Conservation (phyloP, 2,329 filamentous ascomycete genomes). For the Pseudopithomyces chartarum region DNA sequence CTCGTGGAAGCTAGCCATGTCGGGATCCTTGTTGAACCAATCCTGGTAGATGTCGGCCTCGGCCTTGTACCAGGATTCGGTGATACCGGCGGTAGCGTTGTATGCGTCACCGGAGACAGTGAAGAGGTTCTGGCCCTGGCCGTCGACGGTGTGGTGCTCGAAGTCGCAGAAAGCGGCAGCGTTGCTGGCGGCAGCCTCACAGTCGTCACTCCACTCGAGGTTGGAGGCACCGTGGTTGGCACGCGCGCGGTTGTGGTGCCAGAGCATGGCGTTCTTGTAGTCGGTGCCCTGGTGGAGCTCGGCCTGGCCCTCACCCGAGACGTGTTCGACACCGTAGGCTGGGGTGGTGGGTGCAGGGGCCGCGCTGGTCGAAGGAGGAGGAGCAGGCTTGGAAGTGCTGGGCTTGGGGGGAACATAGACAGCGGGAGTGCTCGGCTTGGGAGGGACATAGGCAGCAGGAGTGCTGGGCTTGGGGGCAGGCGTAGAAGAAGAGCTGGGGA, state of each 20-base stretch:
- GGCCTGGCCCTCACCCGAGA: constrained; percentile 30
- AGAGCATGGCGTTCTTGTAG: constrained; percentile 50
- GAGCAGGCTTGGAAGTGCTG: constrained; percentile 7
- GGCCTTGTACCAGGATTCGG: constrained; percentile 86
- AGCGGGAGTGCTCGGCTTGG: background rate
- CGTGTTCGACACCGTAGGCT: constrained; percentile 17
- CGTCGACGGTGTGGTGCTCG: constrained; percentile 58
- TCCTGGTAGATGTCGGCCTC: constrained; percentile 56
- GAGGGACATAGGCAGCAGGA: background rate
- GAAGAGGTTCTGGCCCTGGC: constrained; percentile 94
- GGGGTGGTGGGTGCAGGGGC: constrained; percentile 15
- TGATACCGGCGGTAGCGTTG: constrained; percentile 71
- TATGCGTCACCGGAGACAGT: constrained; percentile 60
- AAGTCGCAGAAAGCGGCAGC: constrained; percentile 80
- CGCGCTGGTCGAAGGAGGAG: constrained; percentile 2
- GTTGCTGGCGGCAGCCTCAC: constrained; percentile 58
- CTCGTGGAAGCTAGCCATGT: constrained; percentile 53
- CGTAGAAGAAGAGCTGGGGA: background rate
- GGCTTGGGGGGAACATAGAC: background rate
- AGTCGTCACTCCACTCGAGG: constrained; percentile 72
- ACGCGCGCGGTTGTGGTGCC: constrained; percentile 87
- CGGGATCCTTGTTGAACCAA: background rate
- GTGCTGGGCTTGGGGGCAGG: constrained; percentile 4
- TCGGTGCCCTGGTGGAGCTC: constrained; percentile 27
- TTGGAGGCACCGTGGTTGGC: constrained; percentile 74